phyloP scores from a whole-genome alignment of 2,329 filamentous ascomycete genomes.

The Colletotrichum costaricense region DNA sequence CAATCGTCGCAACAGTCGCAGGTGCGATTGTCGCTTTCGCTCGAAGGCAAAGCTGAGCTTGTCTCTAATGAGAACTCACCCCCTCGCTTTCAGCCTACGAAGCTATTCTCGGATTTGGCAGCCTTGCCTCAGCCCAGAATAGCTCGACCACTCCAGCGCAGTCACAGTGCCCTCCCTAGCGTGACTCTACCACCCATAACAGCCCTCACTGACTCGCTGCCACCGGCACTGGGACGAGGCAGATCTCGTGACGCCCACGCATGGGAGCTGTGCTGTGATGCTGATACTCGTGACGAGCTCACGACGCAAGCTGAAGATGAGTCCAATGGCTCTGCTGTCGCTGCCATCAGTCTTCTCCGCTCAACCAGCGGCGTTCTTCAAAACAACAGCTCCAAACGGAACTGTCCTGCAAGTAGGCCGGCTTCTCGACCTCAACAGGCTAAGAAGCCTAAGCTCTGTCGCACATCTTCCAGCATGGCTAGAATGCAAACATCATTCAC shows the following conservation, averaged over 20 bases:
- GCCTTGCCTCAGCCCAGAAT: slow-evolving; percentile 58
- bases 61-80: slow-evolving; percentile 78
- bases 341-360: slow-evolving; percentile 83
- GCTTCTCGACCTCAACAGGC: slow-evolving; percentile 46
- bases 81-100: slow-evolving; percentile 67
- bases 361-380: slow-evolving; percentile 70
- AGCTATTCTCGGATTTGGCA: slow-evolving; percentile 59
- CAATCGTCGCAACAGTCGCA: slow-evolving; percentile 52
- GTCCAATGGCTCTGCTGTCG: slow-evolving; percentile 80
- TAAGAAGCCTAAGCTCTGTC: slow-evolving; percentile 73
- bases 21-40: slow-evolving; percentile 83
- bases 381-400: slow-evolving; percentile 73
- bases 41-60: slow-evolving; percentile 92
- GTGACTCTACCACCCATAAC: slow-evolving; percentile 69
- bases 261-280: slow-evolving; percentile 92
- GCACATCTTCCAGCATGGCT: slow-evolving; percentile 71
- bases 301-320: slow-evolving; percentile 86
- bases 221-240: slow-evolving; percentile 70
- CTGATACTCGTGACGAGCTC: slow-evolving; percentile 80
- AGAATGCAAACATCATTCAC: slow-evolving; percentile 62
- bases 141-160: slow-evolving; percentile 67
- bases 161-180: slow-evolving; percentile 74
- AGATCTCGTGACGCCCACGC: slow-evolving; percentile 88
- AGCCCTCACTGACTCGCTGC: slow-evolving; percentile 62
- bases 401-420: slow-evolving; percentile 53